Evolutionary conservation across 2,329 filamentous ascomycete genomes (phyloP).

Genomic region (Pyrenophora graminea): DNA sequence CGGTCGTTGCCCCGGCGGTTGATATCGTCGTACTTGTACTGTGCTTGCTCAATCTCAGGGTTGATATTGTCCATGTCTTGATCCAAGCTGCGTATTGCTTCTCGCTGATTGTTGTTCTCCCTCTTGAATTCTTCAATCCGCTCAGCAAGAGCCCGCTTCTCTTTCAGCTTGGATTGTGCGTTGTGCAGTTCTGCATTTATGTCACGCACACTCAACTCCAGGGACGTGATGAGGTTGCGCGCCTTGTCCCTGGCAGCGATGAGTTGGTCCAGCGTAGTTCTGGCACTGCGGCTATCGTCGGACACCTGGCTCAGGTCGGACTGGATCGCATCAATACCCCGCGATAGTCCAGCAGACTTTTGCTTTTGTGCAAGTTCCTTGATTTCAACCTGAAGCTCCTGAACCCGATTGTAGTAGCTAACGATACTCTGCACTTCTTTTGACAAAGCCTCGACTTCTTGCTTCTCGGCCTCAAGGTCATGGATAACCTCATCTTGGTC

Average conservation of each 20-base stretch:
- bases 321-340: constrained; percentile 83
- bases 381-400: constrained; percentile 72
- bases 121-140: constrained; percentile 76
- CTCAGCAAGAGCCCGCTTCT: constrained; percentile 70
- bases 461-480: constrained; percentile 65
- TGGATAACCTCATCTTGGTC: constrained; percentile 69
- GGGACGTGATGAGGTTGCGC: constrained; percentile 66
- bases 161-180: constrained; percentile 75
- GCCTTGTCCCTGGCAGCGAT: constrained; percentile 72
- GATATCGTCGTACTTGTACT: constrained; percentile 76
- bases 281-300: constrained; percentile 69
- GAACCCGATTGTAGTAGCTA: constrained; percentile 73
- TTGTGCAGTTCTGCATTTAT: constrained; percentile 72
- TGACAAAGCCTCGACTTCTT: constrained; percentile 74
- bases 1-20: constrained; percentile 70
- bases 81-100: constrained; percentile 71
- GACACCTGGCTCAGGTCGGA: constrained; percentile 69
- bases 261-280: constrained; percentile 67
- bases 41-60: constrained; percentile 76
- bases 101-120: constrained; percentile 69
- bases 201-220: constrained; percentile 80
- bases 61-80: constrained; percentile 72
- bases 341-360: constrained; percentile 65
- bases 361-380: constrained; percentile 76
- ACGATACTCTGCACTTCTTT: constrained; percentile 78